These are phyloP conservation scores for Styphnolobium japonicum DNA, from an alignment of 306 rosid genomes.

Conservation along the genomic window DNA sequence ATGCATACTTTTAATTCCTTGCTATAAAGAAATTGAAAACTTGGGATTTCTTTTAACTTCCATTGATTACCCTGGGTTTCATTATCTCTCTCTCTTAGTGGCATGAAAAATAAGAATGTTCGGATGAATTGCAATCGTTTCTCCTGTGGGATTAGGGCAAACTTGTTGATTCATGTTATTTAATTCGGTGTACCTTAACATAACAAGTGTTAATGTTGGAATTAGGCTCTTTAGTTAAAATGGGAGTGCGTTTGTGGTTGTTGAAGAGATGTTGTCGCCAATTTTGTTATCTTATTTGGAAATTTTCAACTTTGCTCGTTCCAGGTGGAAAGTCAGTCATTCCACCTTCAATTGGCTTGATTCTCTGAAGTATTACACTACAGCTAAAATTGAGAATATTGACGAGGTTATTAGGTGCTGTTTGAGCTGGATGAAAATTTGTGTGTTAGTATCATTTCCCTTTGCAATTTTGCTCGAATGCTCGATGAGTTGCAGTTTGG, in stretches of 20 bases:
- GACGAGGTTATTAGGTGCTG: neutral
- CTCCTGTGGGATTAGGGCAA: neutral
- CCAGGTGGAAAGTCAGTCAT: neutral
- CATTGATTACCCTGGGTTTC: neutral
- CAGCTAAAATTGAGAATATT: neutral
- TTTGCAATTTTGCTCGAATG: neutral
- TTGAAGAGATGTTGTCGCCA: neutral
- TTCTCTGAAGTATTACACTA: neutral
- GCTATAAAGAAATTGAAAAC: neutral
- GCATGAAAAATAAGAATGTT: neutral
- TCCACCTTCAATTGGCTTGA: neutral
- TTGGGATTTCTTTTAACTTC: neutral
- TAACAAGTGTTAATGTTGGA: neutral
- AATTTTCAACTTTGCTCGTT: neutral
- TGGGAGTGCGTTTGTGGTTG: neutral
- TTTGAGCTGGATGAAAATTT: neutral
- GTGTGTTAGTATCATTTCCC: too few relatives aligned
- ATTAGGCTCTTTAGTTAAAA: neutral
- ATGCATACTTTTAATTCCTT: neutral
- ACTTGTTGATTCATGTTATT: neutral
- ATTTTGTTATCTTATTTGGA: neutral
- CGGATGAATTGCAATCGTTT: neutral
- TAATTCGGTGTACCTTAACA: neutral
- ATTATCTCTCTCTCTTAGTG: neutral
- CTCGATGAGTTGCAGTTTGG: neutral